Evolutionary conservation across 148 eudicot species (phyloP).

Genomic region (Drosera capensis): DNA sequence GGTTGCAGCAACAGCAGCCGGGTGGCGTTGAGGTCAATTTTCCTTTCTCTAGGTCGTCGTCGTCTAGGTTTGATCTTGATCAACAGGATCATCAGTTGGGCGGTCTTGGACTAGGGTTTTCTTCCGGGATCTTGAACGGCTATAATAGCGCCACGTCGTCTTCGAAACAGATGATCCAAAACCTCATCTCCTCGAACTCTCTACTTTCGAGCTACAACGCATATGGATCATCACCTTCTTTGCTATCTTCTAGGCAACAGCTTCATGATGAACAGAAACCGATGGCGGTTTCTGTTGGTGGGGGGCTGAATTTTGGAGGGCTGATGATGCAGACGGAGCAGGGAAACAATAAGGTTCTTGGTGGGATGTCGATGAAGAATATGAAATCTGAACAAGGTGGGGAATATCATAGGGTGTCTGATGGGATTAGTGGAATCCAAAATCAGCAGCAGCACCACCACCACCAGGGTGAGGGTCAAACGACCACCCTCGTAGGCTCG

Average conservation of each 20-base stretch:
- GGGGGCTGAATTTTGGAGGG: neutral
- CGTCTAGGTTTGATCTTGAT: neutral
- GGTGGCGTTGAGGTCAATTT: no score
- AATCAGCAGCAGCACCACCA: neutral
- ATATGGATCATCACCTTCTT: neutral
- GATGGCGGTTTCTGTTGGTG: no score
- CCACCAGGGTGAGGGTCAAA: no score
- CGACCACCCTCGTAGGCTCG: neutral
- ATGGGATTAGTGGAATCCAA: neutral
- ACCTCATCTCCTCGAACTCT: neutral
- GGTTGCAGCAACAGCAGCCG: neutral
- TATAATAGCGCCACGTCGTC: neutral
- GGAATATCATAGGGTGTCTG: neutral
- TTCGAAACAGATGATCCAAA: neutral
- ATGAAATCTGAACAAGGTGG: neutral
- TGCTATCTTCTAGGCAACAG: neutral
- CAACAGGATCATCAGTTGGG: neutral
- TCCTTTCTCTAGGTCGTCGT: neutral
- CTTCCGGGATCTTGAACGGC: neutral
- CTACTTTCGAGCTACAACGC: neutral
- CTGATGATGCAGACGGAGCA: neutral
- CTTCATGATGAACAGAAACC: neutral
- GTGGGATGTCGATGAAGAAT: neutral
- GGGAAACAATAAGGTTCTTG: neutral
- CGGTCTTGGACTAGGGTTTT: slow-evolving; percentile 1